A percentile compares a stretch with the other conserved stretches of the same genome.
These are phyloP conservation scores for Nigrospora osmanthi DNA, from an alignment of 2,329 filamentous ascomycete species.

Conservation along the genomic window DNA sequence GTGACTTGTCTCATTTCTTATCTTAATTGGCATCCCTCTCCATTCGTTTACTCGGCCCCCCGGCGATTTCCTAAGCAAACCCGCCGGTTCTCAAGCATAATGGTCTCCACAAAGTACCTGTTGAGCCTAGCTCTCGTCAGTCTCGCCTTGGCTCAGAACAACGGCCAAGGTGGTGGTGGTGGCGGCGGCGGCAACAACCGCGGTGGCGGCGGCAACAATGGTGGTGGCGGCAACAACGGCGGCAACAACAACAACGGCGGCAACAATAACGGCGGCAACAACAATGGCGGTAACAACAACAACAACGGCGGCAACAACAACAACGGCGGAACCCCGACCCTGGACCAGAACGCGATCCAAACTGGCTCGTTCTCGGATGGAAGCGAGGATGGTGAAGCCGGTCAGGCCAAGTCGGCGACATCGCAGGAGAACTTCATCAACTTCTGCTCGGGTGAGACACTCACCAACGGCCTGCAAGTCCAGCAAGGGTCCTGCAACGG, in stretches of 20 bases:
- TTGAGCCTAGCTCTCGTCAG: background rate
- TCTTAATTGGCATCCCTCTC: background rate
- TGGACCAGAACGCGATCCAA: conserved; percentile 37
- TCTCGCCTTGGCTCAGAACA: conserved; percentile 1
- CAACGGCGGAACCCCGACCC: conserved; percentile 12
- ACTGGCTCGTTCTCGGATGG: conserved; percentile 33
- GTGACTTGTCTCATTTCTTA: conserved; percentile 1
- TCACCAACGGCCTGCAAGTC: conserved; percentile 54
- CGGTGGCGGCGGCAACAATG: conserved; percentile 2
- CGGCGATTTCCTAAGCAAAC: no score
- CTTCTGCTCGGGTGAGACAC: conserved; percentile 44
- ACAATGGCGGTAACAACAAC: conserved; percentile 13
- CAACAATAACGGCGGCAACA: conserved; percentile 15
- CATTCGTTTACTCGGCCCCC: no score
- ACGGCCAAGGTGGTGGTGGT: background rate
- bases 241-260: background rate
- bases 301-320: conserved; percentile 11
- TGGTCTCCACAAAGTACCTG: background rate
- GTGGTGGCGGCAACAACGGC: conserved; percentile 11
- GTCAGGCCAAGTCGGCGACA: conserved; percentile 44
- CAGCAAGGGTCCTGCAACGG: conserved; percentile 55
- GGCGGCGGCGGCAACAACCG: conserved; percentile 7
- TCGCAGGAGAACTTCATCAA: conserved; percentile 56
- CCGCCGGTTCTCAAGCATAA: background rate
- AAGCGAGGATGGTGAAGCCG: conserved; percentile 21